Percentiles rank a stretch among this genome's conserved stretches.
These are phyloP conservation scores for Gamarada debralockiae DNA, from an alignment of 495 filamentous ascomycete species.

Conservation along the genomic window DNA sequence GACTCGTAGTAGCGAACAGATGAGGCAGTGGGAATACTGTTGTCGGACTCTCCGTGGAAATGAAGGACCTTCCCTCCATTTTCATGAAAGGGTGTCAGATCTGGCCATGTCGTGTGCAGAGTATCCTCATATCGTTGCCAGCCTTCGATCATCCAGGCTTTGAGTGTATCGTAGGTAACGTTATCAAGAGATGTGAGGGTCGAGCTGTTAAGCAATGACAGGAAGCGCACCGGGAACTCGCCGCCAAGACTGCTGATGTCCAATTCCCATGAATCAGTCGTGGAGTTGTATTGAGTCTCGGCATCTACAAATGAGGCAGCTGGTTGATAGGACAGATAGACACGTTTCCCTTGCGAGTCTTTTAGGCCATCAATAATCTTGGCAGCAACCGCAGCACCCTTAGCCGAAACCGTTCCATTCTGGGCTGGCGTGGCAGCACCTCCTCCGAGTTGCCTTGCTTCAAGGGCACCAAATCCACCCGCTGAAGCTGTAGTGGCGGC, in stretches of 20 bases:
- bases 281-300: conserved; percentile 35
- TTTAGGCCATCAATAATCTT: conserved; percentile 40
- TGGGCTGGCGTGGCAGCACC: conserved; percentile 32
- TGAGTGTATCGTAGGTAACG: not conserved
- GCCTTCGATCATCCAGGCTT: not conserved
- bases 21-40: not conserved
- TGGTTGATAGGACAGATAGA: conserved; percentile 45
- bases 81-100: not conserved
- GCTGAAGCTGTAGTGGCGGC: conserved; percentile 28
- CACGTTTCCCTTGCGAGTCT: conserved; percentile 37
- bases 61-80: not conserved
- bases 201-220: conserved; percentile 33
- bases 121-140: not conserved
- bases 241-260: conserved; percentile 32
- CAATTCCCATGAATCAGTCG: conserved; percentile 34
- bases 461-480: conserved; percentile 43
- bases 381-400: conserved; percentile 36
- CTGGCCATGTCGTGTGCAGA: not conserved
- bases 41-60: conserved; percentile 1
- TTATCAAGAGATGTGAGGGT: conserved; percentile 31
- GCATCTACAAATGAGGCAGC: conserved; percentile 38
- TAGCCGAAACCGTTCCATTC: conserved; percentile 37
- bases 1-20: not conserved
- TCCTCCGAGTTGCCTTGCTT: conserved; percentile 16
- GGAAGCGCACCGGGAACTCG: no score